These are phyloP conservation scores for Naganishia randhawae DNA, from an alignment of 768 basidiomycete genomes.

Conservation along the genomic window DNA sequence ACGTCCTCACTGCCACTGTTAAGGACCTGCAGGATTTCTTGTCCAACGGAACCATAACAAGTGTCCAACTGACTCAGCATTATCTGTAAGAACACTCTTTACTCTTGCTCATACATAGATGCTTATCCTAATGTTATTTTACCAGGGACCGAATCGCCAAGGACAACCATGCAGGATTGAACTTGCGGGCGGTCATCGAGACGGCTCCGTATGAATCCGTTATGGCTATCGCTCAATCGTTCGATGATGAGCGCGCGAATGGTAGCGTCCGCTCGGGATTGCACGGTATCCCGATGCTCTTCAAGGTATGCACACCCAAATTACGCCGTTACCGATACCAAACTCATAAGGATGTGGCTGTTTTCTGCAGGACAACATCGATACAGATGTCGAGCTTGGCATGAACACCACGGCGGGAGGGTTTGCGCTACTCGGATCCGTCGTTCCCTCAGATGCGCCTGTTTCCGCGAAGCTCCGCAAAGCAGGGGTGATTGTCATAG, in stretches of 20 bases:
- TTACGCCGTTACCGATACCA: no score
- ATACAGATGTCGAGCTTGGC: constrained; percentile 37
- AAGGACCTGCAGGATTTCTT: constrained; percentile 33
- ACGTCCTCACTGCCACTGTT: constrained; percentile 35
- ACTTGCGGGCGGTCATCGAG: constrained; percentile 39
- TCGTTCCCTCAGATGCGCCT: constrained; percentile 30
- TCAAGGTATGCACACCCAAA: constrained; percentile 37
- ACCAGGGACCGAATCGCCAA: constrained; percentile 32
- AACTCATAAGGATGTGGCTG: no score
- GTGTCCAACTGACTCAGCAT: constrained; percentile 33
- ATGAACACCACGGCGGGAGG: constrained; percentile 44
- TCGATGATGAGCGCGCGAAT: constrained; percentile 37
- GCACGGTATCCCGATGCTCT: constrained; percentile 43
- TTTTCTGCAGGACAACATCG: constrained; percentile 35
- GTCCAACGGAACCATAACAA: constrained; percentile 34
- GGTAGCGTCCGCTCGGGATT: constrained; percentile 29
- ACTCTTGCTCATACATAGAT: not conserved
- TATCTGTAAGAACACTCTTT: no score
- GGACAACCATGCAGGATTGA: constrained; percentile 37
- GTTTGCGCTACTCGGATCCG: constrained; percentile 32
- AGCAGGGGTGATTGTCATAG: constrained; percentile 28
- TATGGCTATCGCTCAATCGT: constrained; percentile 34
- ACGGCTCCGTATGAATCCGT: constrained; percentile 36
- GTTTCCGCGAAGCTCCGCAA: constrained; percentile 33
- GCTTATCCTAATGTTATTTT: not conserved